Percentiles rank a stretch among this genome's conserved stretches.
These are phyloP conservation scores for Candida sakaeoensis DNA, from an alignment of 805 yeast species.

Conservation along the genomic window DNA sequence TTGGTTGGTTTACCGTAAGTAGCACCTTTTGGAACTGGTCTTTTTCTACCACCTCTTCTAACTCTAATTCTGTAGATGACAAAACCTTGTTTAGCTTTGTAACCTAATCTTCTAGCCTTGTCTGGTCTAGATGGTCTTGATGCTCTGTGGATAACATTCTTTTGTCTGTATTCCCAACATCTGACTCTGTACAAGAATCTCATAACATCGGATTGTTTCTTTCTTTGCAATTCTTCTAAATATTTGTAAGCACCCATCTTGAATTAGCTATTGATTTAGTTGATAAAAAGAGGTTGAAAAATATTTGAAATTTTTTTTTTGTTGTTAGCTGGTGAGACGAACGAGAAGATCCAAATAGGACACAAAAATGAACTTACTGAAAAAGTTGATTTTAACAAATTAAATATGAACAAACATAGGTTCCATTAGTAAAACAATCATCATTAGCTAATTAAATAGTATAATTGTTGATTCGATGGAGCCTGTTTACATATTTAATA, in stretches of 20 bases:
- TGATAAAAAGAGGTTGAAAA: constrained; percentile 2
- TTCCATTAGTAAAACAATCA: too few species aligned
- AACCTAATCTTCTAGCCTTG: constrained; percentile 99
- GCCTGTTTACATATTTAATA: too few species aligned
- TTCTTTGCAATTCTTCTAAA: constrained; percentile 98
- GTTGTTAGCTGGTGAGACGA: not conserved
- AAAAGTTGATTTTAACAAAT: too few species aligned
- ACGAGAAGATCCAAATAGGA: not conserved
- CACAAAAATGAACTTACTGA: constrained; percentile 5
- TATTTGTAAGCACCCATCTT: constrained; percentile 99
- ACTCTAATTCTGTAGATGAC: constrained; percentile 98
- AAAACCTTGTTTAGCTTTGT: constrained; percentile 99
- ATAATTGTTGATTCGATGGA: too few species aligned
- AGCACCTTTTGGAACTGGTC: constrained; percentile 99
- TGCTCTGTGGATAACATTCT: constrained; percentile 98
- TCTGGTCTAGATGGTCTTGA: constrained; percentile 99
- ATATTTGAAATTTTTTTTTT: constrained; percentile 8
- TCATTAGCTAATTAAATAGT: too few species aligned
- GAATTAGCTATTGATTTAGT: constrained; percentile 7
- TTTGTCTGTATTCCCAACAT: constrained; percentile 99
- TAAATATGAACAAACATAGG: too few species aligned
- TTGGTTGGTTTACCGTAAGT: constrained; percentile 99
- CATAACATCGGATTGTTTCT: constrained; percentile 99
- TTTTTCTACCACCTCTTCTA: constrained; percentile 99
- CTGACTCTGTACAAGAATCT: constrained; percentile 99